A percentile compares a stretch with the other conserved stretches of the same genome.
Conservation (phyloP, 805 yeast genomes). For the Metschnikowia sp. region DNA sequence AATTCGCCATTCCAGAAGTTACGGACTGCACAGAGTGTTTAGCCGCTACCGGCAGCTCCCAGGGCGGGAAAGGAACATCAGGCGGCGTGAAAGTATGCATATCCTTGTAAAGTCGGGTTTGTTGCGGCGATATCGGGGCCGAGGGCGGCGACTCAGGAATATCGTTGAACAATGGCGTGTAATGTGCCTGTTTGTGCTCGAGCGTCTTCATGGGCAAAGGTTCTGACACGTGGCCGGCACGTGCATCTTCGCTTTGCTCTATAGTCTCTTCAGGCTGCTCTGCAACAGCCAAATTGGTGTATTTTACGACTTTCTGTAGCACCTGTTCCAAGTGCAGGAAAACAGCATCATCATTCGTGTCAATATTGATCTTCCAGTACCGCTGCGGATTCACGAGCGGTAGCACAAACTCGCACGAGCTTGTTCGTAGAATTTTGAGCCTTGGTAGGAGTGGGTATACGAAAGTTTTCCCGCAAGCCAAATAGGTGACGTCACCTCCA, state of each 20-base stretch:
- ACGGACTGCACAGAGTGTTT: conserved; percentile 23
- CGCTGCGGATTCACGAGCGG: conserved; percentile 73
- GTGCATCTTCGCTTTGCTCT: background rate
- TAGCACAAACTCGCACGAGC: conserved; percentile 48
- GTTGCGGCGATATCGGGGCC: conserved; percentile 38
- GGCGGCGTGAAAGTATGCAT: background rate
- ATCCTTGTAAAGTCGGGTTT: conserved; percentile 1
- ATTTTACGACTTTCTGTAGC: conserved; percentile 39
- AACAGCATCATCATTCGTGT: conserved; percentile 25
- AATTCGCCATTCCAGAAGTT: conserved; percentile 29
- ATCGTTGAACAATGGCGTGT: conserved; percentile 21
- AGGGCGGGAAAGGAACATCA: background rate
- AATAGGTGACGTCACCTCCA: conserved; percentile 54
- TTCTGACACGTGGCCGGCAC: conserved; percentile 11
- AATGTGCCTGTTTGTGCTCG: background rate
- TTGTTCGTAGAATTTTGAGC: conserved; percentile 52
- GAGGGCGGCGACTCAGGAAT: conserved; percentile 46
- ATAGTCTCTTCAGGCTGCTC: background rate
- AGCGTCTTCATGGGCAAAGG: background rate
- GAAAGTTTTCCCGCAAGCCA: conserved; percentile 63
- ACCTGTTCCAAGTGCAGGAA: conserved; percentile 32
- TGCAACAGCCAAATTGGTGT: conserved; percentile 34
- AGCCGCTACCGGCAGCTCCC: conserved; percentile 8
- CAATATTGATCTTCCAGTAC: conserved; percentile 59
- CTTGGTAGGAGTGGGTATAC: conserved; percentile 73